Evolutionary conservation across 768 basidiomycete genomes (phyloP).

Genomic region (Boletus pseudo-olivaceus): DNA sequence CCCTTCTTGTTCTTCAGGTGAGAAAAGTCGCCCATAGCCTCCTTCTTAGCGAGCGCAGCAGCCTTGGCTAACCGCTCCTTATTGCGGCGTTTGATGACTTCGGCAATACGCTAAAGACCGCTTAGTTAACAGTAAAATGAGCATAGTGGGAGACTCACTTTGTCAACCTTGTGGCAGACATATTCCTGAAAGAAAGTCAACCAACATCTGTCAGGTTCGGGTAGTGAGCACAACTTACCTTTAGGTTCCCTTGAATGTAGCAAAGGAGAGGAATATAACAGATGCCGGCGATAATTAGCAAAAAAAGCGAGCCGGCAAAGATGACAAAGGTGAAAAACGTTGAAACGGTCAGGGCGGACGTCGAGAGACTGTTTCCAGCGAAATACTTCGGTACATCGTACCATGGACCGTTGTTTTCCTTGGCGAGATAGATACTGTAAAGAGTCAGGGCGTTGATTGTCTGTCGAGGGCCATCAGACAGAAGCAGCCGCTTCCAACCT

Average conservation of each 20-base stretch:
- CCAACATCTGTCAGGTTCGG: background rate
- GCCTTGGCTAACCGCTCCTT: conserved; percentile 82
- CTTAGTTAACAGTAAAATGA: conserved; percentile 12
- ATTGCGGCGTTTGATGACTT: conserved; percentile 88
- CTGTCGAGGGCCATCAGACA: conserved; percentile 97
- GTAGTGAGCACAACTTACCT: conserved; percentile 45
- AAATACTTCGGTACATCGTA: conserved; percentile 81
- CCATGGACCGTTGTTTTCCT: conserved; percentile 49
- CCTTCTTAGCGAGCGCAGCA: conserved; percentile 80
- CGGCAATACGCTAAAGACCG: conserved; percentile 72
- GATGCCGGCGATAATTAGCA: conserved; percentile 80
- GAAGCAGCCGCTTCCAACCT: conserved; percentile 85
- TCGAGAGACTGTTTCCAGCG: conserved; percentile 65
- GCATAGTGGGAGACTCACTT: conserved; percentile 46
- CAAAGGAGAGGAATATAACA: conserved; percentile 92
- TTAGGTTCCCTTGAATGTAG: conserved; percentile 95
- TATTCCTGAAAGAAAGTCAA: conserved; percentile 63
- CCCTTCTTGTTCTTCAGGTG: conserved; percentile 94
- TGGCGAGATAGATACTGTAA: conserved; percentile 80
- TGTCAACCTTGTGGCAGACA: conserved; percentile 98
- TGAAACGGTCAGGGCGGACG: conserved; percentile 80
- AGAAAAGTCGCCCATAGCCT: conserved; percentile 87
- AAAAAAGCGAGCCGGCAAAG: conserved; percentile 77
- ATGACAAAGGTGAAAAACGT: conserved; percentile 89
- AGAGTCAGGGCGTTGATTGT: conserved; percentile 97